These are phyloP conservation scores for Trypanosoma mega DNA, from an alignment of 208 protist genomes.

Conservation along the genomic window DNA sequence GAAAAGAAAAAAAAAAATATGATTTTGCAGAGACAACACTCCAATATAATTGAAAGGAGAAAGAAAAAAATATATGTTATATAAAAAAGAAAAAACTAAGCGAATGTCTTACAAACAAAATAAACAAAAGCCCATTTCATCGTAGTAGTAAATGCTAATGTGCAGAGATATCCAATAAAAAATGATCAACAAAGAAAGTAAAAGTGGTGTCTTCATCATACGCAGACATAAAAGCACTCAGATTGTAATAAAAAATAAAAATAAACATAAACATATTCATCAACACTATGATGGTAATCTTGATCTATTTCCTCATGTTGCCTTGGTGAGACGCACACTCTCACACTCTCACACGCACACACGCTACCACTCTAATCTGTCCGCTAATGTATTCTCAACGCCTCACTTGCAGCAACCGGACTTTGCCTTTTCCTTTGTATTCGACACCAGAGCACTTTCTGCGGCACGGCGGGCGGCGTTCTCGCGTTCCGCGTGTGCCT, in stretches of 20 bases:
- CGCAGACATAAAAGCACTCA: too few species aligned
- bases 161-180: too few species aligned
- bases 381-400: neutral
- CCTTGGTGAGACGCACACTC: too few species aligned
- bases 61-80: slow-evolving; percentile 15
- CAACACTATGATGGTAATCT: too few species aligned
- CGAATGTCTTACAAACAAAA: neutral
- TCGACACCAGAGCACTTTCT: neutral
- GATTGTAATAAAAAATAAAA: too few species aligned
- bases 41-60: slow-evolving; percentile 5
- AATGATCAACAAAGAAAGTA: neutral
- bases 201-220: too few species aligned
- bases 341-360: too few species aligned
- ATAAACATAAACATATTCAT: too few species aligned
- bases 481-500: slow-evolving; percentile 1
- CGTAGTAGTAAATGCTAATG: too few species aligned
- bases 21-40: neutral
- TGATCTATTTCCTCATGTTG: too few species aligned
- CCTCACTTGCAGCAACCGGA: slow-evolving; percentile 30
- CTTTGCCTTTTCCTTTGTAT: slow-evolving; percentile 33
- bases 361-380: neutral
- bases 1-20: neutral
- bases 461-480: neutral
- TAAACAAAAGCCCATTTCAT: neutral
- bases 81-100: neutral